Evolutionary conservation across 169 alveolate species (phyloP), one percentile per base, ranked within the genome.

Genomic region (Eimeria maxima): DNA sequence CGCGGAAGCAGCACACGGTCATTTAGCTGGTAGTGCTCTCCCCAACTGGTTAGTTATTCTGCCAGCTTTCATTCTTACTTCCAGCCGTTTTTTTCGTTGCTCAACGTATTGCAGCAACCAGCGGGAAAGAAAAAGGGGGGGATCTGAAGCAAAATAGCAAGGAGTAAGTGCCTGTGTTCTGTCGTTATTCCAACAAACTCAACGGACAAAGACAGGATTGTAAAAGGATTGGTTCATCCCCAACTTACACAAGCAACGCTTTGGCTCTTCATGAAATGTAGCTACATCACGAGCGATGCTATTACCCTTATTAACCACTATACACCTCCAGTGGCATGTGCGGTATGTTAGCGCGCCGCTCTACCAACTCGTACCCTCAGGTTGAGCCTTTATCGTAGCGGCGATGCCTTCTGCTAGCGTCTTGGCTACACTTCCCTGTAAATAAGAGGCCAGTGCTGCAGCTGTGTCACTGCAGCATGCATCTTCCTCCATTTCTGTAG

Each of bases 381-480:
- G 91, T 60, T 83, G 91, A 60, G 91, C 71, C 45, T 83, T 83
- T 53, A 83, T 83, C 2, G 91, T 83, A 14, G 91, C 91, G 0
- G 91, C 91, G 2, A 83, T 53, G 57, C 91, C 91, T 33, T 83
- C 91, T 55, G 74, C 74, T 18, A 83, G 91, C 91, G 91, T 60
- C 29, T 53, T 83, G n/a, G 91, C 91, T 33, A 83, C 91, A 55
- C 45, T 29, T 27, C 29, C 91, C 38, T 83, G 91, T 24, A 83
- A 57, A 22, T 83, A 83, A 13, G 50, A 33, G 20, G 91, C 91
- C 22, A 83, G 29, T 83, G 76, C 74, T 0, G 53, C 91, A 14
- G 74, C 38, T 22, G 50, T 53, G 1, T 22, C 74, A 27, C 55
- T 33, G 24, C 67, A 2, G 14, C 91, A n/a, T 10, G 50, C 57